Conservation (phyloP, 2,329 filamentous ascomycete genomes). For the Byssochlamys sp. region DNA sequence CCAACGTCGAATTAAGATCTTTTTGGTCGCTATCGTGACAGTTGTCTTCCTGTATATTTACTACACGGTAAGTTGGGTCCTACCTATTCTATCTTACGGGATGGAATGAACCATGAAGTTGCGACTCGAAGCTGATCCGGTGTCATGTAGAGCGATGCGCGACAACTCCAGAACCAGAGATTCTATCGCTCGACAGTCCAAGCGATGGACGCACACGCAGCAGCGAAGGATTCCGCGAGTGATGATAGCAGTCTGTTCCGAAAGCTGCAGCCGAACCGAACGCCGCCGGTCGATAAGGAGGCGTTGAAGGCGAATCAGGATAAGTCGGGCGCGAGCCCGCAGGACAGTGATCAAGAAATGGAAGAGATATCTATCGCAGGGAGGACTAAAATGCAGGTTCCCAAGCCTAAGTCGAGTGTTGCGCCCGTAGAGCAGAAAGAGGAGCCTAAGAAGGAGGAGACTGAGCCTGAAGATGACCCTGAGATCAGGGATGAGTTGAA, state of each 20-base stretch:
- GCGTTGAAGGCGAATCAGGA: constrained; percentile 50
- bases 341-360: constrained; percentile 25
- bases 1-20: constrained; percentile 57
- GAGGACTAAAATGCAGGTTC: constrained; percentile 41
- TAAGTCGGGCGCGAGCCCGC: constrained; percentile 28
- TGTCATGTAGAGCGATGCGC: constrained; percentile 23
- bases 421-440: constrained; percentile 44
- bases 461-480: constrained; percentile 12
- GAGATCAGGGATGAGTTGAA: constrained; percentile 62
- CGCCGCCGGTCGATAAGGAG: constrained; percentile 57
- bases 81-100: neutral
- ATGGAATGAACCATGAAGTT: neutral
- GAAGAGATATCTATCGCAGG: constrained; percentile 46
- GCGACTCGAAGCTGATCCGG: neutral
- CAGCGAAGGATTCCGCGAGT: constrained; percentile 37
- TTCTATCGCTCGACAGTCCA: constrained; percentile 50
- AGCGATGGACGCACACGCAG: constrained; percentile 43
- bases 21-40: constrained; percentile 55
- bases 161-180: constrained; percentile 31
- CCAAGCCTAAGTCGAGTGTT: constrained; percentile 25
- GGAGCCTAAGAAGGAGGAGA: constrained; percentile 45
- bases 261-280: constrained; percentile 60
- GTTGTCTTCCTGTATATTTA: constrained; percentile 61
- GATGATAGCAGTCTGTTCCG: constrained; percentile 54
- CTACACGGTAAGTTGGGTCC: constrained; percentile 49